phyloP scores from a whole-genome alignment of 169 alveolate species.

The Perkinsus chesapeaki region DNA sequence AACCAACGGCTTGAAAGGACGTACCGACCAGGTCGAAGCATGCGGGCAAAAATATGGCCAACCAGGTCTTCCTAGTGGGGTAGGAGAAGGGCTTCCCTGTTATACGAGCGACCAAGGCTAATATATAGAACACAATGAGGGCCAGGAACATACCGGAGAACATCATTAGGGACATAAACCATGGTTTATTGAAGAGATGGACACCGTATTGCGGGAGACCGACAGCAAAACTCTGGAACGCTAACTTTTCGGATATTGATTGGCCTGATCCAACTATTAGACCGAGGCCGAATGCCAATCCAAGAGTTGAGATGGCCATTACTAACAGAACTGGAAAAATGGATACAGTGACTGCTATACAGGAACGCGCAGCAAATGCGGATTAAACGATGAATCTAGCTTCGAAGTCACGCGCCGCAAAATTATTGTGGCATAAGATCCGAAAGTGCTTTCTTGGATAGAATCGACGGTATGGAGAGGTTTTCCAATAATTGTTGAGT shows the following conservation, averaged over 20 bases:
- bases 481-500: too few relatives aligned
- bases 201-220: background rate
- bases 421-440: too few relatives aligned
- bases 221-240: background rate
- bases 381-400: background rate
- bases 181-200: background rate
- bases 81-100: background rate
- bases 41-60: background rate
- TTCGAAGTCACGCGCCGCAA: background rate
- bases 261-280: background rate
- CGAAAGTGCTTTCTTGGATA: too few relatives aligned
- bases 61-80: background rate
- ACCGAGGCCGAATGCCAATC: background rate
- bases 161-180: conserved; percentile 6
- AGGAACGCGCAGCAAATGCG: too few relatives aligned
- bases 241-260: background rate
- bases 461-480: too few relatives aligned
- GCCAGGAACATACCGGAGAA: background rate
- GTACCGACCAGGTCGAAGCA: conserved; percentile 2
- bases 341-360: too few relatives aligned
- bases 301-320: background rate
- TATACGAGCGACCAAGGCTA: background rate
- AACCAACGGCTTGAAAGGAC: background rate
- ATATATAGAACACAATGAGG: background rate
- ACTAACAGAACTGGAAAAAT: background rate